These are phyloP conservation scores for Hypoxylon sp. DNA, from an alignment of 2,329 filamentous ascomycete species.

Conservation along the genomic window DNA sequence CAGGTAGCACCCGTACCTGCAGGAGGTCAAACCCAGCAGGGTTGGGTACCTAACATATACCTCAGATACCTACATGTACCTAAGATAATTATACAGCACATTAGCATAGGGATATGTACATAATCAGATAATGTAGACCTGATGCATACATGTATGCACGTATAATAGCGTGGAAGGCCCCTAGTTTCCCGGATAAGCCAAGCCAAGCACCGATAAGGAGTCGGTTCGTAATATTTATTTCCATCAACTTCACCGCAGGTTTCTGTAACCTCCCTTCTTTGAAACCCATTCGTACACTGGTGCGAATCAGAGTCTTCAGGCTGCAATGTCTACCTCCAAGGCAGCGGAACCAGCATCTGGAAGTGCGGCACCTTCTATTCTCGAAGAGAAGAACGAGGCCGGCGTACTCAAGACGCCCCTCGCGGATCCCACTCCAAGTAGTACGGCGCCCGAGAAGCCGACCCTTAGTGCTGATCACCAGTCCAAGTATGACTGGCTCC, in stretches of 20 bases:
- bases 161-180: background rate
- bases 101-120: too few relatives aligned
- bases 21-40: background rate
- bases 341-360: conserved; percentile 4
- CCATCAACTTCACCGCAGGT: background rate
- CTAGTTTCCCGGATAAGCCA: background rate
- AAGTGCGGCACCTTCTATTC: conserved; percentile 26
- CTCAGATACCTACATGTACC: too few relatives aligned
- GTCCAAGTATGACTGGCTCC: conserved; percentile 80
- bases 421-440: conserved; percentile 61
- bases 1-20: too few relatives aligned
- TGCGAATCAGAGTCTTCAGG: background rate
- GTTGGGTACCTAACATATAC: background rate
- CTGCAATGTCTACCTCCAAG: conserved; percentile 28
- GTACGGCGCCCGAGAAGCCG: conserved; percentile 63
- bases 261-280: conserved; percentile 1
- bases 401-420: conserved; percentile 62
- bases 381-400: conserved; percentile 38
- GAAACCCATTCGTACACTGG: background rate
- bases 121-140: too few relatives aligned
- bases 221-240: conserved; percentile 5
- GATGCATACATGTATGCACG: background rate
- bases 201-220: conserved; percentile 13
- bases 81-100: too few relatives aligned
- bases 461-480: conserved; percentile 78